Evolutionary conservation across 2,329 filamentous ascomycete genomes (phyloP).

Genomic region (Apiospora saccharicola): DNA sequence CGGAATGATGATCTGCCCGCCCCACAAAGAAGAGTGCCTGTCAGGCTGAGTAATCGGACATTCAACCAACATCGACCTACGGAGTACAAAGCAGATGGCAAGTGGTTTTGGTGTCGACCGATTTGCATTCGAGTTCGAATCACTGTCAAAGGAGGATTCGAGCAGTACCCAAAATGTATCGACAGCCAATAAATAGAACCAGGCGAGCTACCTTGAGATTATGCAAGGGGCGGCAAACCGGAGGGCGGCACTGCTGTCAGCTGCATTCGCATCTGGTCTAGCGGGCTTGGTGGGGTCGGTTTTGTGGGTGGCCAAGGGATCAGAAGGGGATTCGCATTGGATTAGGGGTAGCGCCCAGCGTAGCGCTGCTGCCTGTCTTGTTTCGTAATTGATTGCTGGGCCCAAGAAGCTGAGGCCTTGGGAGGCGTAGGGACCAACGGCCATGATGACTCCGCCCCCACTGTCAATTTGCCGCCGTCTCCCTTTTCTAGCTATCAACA

Average conservation of each 20-base stretch:
- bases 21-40: background rate
- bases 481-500: constrained; percentile 11
- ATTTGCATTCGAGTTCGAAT: no score
- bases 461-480: constrained; percentile 2
- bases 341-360: background rate
- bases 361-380: constrained; percentile 8
- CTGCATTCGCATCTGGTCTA: background rate
- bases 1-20: background rate
- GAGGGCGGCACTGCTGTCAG: background rate
- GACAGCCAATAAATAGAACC: background rate
- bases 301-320: background rate
- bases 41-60: background rate
- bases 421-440: background rate
- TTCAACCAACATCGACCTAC: no score
- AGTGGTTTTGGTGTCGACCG: no score
- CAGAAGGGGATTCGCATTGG: background rate
- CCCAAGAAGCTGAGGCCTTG: background rate
- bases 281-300: background rate
- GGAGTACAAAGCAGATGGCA: no score
- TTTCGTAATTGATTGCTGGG: constrained; percentile 17
- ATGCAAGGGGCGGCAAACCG: constrained; percentile 1
- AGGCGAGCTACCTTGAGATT: background rate
- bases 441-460: background rate
- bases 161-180: background rate
- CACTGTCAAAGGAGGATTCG: no score